Conservation (phyloP, 1,139 yeast genomes). For the Yamadazyma triangularis region DNA sequence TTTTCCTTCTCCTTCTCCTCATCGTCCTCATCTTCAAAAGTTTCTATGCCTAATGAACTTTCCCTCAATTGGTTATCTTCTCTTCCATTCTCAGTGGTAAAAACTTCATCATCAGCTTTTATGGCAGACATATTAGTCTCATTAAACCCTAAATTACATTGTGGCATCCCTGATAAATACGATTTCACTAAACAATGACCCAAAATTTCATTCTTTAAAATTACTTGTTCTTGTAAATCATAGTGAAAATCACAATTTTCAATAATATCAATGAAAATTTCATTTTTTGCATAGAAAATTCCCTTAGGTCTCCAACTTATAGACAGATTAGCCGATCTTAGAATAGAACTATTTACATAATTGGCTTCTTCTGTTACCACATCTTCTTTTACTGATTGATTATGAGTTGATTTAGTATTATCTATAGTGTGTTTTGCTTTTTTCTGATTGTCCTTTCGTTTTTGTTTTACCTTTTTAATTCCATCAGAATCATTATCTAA, state of each 20-base stretch:
- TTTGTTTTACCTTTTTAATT: constrained; percentile 5
- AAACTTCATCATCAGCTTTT: constrained; percentile 7
- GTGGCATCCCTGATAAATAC: constrained; percentile 46
- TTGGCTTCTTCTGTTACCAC: constrained; percentile 22
- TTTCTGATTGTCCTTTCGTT: constrained; percentile 1
- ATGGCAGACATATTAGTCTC: constrained; percentile 27
- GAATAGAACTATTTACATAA: constrained; percentile 56
- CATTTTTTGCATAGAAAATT: constrained; percentile 43
- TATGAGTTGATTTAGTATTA: constrained; percentile 34
- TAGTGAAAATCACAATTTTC: constrained; percentile 38
- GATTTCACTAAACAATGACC: constrained; percentile 38
- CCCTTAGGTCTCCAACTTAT: constrained; percentile 49
- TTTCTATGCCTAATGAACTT: constrained; percentile 11
- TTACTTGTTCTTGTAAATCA: constrained; percentile 26
- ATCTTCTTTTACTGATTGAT: constrained; percentile 35
- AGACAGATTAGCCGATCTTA: constrained; percentile 38
- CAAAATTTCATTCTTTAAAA: constrained; percentile 31
- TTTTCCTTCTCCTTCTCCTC: constrained; percentile 4
- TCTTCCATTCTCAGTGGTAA: constrained; percentile 1
- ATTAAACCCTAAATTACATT: constrained; percentile 40
- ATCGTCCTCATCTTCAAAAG: constrained; percentile 4
- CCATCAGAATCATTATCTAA: constrained; percentile 12
- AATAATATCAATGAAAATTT: constrained; percentile 40
- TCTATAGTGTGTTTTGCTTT: constrained; percentile 8
- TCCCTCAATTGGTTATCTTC: constrained; percentile 6